A percentile compares a stretch with the other conserved stretches of the same genome.
These are phyloP conservation scores for Coprinopsis marcescibilis DNA, from an alignment of 768 basidiomycete genomes.

Conservation along the genomic window DNA sequence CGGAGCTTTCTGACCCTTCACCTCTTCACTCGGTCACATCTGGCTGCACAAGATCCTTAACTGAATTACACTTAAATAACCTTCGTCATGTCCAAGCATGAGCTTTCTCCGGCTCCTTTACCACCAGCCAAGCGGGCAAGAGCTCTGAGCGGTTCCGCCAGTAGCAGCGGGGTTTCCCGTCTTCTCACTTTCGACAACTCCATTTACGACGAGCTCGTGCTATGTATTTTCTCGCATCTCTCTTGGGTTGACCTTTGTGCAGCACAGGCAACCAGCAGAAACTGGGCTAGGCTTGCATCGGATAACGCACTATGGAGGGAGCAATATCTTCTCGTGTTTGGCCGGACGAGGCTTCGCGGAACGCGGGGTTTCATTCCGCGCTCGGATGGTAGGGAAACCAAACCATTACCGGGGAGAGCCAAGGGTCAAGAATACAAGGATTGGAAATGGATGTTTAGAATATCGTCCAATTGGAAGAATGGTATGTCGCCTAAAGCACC, in stretches of 20 bases:
- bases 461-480: slow-evolving; percentile 76
- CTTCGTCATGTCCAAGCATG: slow-evolving; percentile 43
- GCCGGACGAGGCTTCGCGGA: slow-evolving; percentile 63
- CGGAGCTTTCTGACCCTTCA: neutral
- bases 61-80: slow-evolving; percentile 1
- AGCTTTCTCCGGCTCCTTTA: slow-evolving; percentile 41
- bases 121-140: slow-evolving; percentile 57
- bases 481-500: slow-evolving; percentile 38
- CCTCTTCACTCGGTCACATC: neutral
- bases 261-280: slow-evolving; percentile 53
- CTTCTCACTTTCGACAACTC: slow-evolving; percentile 43
- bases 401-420: slow-evolving; percentile 51
- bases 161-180: slow-evolving; percentile 12
- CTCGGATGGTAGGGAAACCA: slow-evolving; percentile 53
- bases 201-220: slow-evolving; percentile 71
- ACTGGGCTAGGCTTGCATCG: slow-evolving; percentile 60
- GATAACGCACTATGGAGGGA: slow-evolving; percentile 74
- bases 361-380: slow-evolving; percentile 54
- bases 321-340: slow-evolving; percentile 60
- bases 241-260: slow-evolving; percentile 63
- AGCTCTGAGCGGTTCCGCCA: slow-evolving; percentile 11
- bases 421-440: slow-evolving; percentile 39
- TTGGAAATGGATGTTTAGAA: slow-evolving; percentile 87
- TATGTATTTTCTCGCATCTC: slow-evolving; percentile 69
- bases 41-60: slow-evolving; percentile 4